Evolutionary conservation across 1,139 yeast genomes (phyloP).

Genomic region (Kurtzmaniella quercitrusa): DNA sequence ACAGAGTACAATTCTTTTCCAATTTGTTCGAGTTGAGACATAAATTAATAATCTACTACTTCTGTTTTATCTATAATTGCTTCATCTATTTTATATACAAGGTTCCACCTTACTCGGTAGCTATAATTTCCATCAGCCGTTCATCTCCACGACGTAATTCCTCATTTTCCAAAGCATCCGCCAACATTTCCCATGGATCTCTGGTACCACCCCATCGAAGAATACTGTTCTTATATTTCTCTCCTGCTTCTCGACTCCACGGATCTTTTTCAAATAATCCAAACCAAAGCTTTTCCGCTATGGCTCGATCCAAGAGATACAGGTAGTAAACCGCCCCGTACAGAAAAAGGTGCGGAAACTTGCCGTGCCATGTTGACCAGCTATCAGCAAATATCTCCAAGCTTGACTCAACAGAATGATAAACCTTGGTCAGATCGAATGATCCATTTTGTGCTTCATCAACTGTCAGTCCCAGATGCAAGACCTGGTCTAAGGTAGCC

Average conservation of each 20-base stretch:
- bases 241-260: conserved; percentile 68
- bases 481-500: conserved; percentile 81
- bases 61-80: too few species aligned
- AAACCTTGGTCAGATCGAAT: conserved; percentile 54
- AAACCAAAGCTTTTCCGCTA: conserved; percentile 83
- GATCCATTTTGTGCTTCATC: conserved; percentile 19
- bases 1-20: too few species aligned
- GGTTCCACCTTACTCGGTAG: not conserved
- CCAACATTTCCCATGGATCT: conserved; percentile 85
- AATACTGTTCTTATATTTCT: conserved; percentile 63
- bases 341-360: conserved; percentile 88
- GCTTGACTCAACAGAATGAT: conserved; percentile 60
- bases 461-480: conserved; percentile 52
- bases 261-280: conserved; percentile 70
- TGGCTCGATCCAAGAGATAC: conserved; percentile 86
- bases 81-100: not conserved
- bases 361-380: conserved; percentile 86
- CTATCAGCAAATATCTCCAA: conserved; percentile 57
- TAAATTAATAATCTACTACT: too few species aligned
- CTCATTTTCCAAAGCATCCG: conserved; percentile 68
- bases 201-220: conserved; percentile 92
- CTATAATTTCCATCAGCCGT: conserved; percentile 65
- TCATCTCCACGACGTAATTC: conserved; percentile 64
- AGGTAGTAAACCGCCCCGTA: conserved; percentile 95
- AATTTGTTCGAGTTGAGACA: too few species aligned